phyloP scores from a whole-genome alignment of 148 eudicot genomes.

The Mesembryanthemum crystallinum region DNA sequence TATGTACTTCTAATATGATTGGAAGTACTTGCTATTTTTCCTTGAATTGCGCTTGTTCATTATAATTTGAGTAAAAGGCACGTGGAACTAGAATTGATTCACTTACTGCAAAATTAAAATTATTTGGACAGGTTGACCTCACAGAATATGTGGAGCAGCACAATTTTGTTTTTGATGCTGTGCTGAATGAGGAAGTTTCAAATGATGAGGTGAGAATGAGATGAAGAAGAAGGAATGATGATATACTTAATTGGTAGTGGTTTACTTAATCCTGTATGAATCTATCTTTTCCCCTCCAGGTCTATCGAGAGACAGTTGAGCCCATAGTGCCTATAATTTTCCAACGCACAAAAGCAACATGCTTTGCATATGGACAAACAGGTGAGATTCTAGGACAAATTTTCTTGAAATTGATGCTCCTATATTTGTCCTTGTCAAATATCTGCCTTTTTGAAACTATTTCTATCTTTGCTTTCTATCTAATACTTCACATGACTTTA shows the following conservation, averaged over 20 bases:
- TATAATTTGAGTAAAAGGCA: too few relatives aligned
- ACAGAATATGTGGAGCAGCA: slow-evolving; percentile 93
- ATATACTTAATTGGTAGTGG: background rate
- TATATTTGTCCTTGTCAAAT: background rate
- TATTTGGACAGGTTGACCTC: slow-evolving; percentile 78
- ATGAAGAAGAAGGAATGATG: background rate
- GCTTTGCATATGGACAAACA: slow-evolving; percentile 99
- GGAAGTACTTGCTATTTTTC: background rate
- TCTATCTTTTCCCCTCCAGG: slow-evolving; percentile 40
- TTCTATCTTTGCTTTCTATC: background rate
- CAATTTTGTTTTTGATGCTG: slow-evolving; percentile 97
- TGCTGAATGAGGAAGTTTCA: slow-evolving; percentile 93
- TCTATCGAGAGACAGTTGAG: slow-evolving; percentile 94
- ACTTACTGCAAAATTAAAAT: background rate
- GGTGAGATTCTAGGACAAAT: slow-evolving; percentile 32
- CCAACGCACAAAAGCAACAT: slow-evolving; percentile 96
- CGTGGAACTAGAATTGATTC: too few relatives aligned
- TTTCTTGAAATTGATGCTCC: background rate
- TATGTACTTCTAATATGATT: background rate
- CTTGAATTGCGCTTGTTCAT: background rate
- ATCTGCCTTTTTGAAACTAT: background rate
- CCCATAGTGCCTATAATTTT: slow-evolving; percentile 96
- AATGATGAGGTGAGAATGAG: slow-evolving; percentile 78
- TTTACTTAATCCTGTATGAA: background rate
- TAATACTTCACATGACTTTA: background rate